These are phyloP conservation scores for Lycium ferocissimum DNA, from an alignment of 257 asterid genomes.

Conservation along the genomic window DNA sequence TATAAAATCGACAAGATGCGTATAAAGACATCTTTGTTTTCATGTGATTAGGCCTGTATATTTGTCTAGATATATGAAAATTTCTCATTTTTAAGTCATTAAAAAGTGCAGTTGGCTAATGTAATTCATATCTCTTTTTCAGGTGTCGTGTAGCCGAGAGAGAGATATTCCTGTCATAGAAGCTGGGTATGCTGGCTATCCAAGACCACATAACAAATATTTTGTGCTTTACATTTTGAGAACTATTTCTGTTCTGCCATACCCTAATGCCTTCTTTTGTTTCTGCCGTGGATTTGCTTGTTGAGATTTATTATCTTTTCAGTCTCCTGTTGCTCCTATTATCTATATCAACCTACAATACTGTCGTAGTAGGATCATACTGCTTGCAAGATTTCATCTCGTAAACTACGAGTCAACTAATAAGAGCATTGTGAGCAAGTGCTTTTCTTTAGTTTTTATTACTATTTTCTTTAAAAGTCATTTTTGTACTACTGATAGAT, in stretches of 20 bases:
- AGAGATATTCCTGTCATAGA: constrained; percentile 38
- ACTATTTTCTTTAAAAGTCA: not conserved
- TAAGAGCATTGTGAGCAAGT: not conserved
- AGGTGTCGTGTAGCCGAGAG: constrained; percentile 45
- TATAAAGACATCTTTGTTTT: not conserved
- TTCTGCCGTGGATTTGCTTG: not conserved
- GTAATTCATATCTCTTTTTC: constrained; percentile 26
- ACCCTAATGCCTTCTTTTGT: not conserved
- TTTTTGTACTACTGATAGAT: not conserved
- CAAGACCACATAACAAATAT: not conserved
- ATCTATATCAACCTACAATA: not conserved
- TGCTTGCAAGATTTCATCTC: constrained; percentile 5
- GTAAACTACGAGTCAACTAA: not conserved
- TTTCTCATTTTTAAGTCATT: not conserved
- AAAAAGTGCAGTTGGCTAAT: not conserved
- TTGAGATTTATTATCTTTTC: not conserved
- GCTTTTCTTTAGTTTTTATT: not conserved
- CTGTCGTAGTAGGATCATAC: constrained; percentile 18
- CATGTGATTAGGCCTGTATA: not conserved
- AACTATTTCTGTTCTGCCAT: not conserved
- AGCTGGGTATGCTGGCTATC: constrained; percentile 45
- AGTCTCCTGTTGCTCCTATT: not conserved
- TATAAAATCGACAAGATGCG: not conserved
- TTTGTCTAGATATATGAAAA: not conserved
- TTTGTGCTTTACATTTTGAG: not conserved